Base-by-base conservation (phyloP, 768 basidiomycete species). In the Pleurotus tuoliensis region DNA sequence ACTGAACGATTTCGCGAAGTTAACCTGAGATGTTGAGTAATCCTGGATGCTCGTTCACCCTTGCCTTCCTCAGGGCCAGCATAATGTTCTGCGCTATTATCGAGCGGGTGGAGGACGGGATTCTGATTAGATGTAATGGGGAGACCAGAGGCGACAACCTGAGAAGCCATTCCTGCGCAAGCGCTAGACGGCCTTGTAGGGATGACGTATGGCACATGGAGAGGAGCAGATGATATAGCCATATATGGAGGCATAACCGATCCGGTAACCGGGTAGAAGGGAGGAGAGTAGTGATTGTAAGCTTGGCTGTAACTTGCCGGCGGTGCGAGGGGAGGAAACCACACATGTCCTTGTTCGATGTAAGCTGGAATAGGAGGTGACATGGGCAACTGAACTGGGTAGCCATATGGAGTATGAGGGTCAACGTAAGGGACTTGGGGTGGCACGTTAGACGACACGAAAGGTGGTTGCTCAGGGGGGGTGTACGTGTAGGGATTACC, bases 1-100 rank as follows among this genome's bases (percentile, higher is more conserved):
- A 82, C 81, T 0, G 86, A 84, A 22, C 81, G 81, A 58, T 81
- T 70, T 12, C 86, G 75, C 22, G 82, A 82, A 12, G 80, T 77
- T 43, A 77, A 66, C 48, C 80, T 79, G 8, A 89, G 69, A 59
- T 87, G 85, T 46, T 79, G 80, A 22, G 86, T 69, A 43, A 86
- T 76, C 11, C 84, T 77, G 3, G 79, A 76, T 16, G 86, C 81
- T 15, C 78, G 78, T 56, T 80, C 77, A 40, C 85, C 87, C 63
- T 84, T 84, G 37, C 83, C 82, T 62, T 82, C 81, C 68, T 83
- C 77, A 3, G 75, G 70, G 47, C 78, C 79, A 7, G 49, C 62
- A 15, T 64, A 60, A 24, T 61, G 57, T 15, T 54, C 62, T 5
- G 63, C 53, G 48, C 57, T 56, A 43, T 46, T 46, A 34, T 59